Conservation (phyloP, 345 rosid genomes). For the Gossypium longicalyx region DNA sequence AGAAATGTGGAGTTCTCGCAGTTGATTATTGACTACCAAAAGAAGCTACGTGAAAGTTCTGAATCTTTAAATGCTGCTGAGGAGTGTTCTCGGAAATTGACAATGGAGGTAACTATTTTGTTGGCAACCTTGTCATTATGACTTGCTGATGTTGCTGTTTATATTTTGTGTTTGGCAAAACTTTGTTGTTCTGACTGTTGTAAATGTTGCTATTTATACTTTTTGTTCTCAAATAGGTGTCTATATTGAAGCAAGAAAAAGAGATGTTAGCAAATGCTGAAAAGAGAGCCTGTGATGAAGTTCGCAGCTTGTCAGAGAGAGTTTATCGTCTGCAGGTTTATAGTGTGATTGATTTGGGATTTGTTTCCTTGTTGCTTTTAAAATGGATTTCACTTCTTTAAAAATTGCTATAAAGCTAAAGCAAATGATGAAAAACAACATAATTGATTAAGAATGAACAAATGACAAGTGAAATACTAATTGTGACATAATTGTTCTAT, state of each 20-base stretch:
- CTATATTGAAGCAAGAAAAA: slow-evolving; percentile 72
- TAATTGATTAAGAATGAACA: not conserved
- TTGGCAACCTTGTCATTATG: slow-evolving; percentile 2
- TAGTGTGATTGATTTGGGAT: slow-evolving; percentile 10
- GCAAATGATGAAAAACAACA: not conserved
- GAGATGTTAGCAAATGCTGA: slow-evolving; percentile 78
- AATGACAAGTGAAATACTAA: not conserved
- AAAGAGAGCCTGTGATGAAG: slow-evolving; percentile 87
- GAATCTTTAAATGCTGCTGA: slow-evolving; percentile 66
- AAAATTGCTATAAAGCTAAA: not conserved
- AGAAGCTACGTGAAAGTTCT: slow-evolving; percentile 72
- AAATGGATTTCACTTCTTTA: not conserved
- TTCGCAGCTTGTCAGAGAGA: slow-evolving; percentile 74
- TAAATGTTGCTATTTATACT: slow-evolving; percentile 18
- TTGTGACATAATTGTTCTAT: not conserved
- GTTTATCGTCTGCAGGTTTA: slow-evolving; percentile 77
- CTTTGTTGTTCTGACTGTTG: slow-evolving; percentile 2
- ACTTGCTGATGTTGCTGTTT: slow-evolving; percentile 16
- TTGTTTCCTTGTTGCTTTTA: not conserved
- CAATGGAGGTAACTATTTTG: slow-evolving; percentile 60
- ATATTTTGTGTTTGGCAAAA: slow-evolving; percentile 1
- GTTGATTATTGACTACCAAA: slow-evolving; percentile 70
- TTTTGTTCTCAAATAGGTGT: slow-evolving; percentile 41
- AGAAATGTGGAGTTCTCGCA: slow-evolving; percentile 90
- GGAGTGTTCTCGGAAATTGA: slow-evolving; percentile 71